A percentile compares a stretch with the other conserved stretches of the same genome.
These are phyloP conservation scores for Ceriops decandra DNA, from an alignment of 345 rosid genomes.

Conservation along the genomic window DNA sequence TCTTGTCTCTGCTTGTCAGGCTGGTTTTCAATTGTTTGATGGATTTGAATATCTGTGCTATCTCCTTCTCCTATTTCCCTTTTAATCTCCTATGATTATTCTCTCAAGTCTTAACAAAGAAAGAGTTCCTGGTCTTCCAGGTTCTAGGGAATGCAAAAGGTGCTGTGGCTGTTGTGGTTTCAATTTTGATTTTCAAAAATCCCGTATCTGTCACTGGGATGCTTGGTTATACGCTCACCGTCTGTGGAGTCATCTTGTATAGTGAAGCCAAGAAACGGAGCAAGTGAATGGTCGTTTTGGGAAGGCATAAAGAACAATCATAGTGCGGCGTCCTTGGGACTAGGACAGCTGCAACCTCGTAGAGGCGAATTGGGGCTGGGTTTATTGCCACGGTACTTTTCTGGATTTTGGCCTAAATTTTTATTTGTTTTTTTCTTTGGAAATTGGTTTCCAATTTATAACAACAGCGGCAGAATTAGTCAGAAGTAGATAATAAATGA, in stretches of 20 bases:
- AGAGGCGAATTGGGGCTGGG: slow-evolving; percentile 15
- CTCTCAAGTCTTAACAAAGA: background rate
- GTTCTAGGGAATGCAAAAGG: slow-evolving; percentile 99
- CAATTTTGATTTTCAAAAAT: slow-evolving; percentile 89
- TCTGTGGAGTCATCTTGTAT: slow-evolving; percentile 85
- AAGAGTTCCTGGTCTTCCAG: slow-evolving; percentile 35
- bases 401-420: slow-evolving; percentile 25
- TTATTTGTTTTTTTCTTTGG: slow-evolving; percentile 23
- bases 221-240: slow-evolving; percentile 93
- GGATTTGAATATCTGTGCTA: background rate
- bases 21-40: background rate
- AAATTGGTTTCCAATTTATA: slow-evolving; percentile 37
- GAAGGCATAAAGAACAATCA: background rate
- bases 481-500: slow-evolving; percentile 38
- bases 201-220: slow-evolving; percentile 98
- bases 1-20: background rate
- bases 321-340: slow-evolving; percentile 24
- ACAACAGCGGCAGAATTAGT: slow-evolving; percentile 46
- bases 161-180: slow-evolving; percentile 96
- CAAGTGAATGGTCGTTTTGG: slow-evolving; percentile 40
- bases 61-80: background rate
- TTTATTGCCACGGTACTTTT: slow-evolving; percentile 12
- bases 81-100: background rate
- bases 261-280: slow-evolving; percentile 97
- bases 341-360: slow-evolving; percentile 20